phyloP scores from a whole-genome alignment of 192 early-diverging fungal genomes.

The Entomortierella lignicola region DNA sequence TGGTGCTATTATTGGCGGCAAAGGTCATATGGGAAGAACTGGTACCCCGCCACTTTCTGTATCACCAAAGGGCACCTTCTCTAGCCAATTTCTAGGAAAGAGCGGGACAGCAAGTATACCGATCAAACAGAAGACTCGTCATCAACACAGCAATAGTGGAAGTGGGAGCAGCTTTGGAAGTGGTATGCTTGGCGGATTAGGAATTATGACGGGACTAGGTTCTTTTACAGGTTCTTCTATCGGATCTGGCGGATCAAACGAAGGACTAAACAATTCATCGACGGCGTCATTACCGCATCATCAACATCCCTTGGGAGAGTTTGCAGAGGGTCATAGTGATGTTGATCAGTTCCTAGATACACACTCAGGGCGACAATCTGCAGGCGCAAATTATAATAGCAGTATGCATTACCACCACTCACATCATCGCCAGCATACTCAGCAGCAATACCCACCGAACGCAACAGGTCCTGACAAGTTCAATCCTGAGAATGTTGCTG shows the following conservation, averaged over 20 bases:
- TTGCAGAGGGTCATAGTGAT: conserved; percentile 47
- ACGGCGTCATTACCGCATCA: conserved; percentile 23
- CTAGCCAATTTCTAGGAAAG: conserved; percentile 21
- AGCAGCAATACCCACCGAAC: conserved; percentile 13
- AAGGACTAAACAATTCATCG: conserved; percentile 19
- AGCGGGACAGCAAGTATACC: conserved; percentile 36
- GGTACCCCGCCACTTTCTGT: conserved; percentile 25
- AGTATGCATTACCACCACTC: conserved; percentile 3
- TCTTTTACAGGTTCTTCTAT: conserved; percentile 39
- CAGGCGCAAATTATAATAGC: not conserved
- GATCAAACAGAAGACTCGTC: conserved; percentile 36
- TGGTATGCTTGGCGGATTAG: conserved; percentile 29
- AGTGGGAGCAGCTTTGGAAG: conserved; percentile 41
- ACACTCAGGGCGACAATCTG: conserved; percentile 4
- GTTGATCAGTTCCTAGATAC: conserved; percentile 24
- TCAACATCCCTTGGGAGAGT: conserved; percentile 11
- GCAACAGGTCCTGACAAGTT: conserved; percentile 47
- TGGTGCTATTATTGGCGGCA: not conserved
- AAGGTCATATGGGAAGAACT: conserved; percentile 2
- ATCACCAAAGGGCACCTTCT: conserved; percentile 38
- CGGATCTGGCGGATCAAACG: conserved; percentile 26
- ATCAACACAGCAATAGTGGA: conserved; percentile 34
- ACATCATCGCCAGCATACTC: conserved; percentile 15
- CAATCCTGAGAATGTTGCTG: conserved; percentile 53
- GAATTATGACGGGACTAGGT: conserved; percentile 39